phyloP scores from a whole-genome alignment of 164 flowering plant genomes.

The Sextonia rubra region DNA sequence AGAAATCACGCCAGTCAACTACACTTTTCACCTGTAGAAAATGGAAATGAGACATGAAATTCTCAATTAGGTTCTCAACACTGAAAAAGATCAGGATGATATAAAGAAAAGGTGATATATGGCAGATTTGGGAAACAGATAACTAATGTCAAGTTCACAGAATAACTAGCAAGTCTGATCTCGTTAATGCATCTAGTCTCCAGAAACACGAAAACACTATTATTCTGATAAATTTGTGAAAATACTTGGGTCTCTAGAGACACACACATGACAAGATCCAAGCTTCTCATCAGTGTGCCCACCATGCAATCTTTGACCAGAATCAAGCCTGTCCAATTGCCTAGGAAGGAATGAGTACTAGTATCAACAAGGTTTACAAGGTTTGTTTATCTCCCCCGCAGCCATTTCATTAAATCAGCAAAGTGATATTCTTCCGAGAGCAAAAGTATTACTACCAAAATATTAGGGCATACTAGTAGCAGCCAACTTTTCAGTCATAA shows the following conservation, averaged over 20 bases:
- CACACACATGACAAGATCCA: background rate
- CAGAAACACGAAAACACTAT: background rate
- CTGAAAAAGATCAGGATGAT: background rate
- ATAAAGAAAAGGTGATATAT: background rate
- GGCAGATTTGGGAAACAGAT: background rate
- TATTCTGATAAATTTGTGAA: background rate
- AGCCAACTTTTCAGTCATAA: background rate
- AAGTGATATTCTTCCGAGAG: background rate
- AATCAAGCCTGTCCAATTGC: background rate
- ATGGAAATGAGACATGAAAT: conserved; percentile 9
- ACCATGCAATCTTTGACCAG: background rate
- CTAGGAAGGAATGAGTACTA: background rate
- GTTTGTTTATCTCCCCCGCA: background rate
- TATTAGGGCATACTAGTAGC: background rate
- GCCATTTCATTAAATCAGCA: background rate
- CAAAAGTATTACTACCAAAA: too few species aligned
- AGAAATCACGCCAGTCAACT: conserved; percentile 92
- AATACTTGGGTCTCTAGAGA: background rate
- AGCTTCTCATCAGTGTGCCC: background rate
- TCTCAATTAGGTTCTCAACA: background rate
- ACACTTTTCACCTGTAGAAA: conserved; percentile 65
- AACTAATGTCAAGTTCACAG: background rate
- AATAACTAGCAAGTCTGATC: background rate
- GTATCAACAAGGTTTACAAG: background rate
- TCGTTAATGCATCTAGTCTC: too few species aligned